Evolutionary conservation across 306 rosid species (phyloP).

Genomic region (Sechiopsis laciniata): DNA sequence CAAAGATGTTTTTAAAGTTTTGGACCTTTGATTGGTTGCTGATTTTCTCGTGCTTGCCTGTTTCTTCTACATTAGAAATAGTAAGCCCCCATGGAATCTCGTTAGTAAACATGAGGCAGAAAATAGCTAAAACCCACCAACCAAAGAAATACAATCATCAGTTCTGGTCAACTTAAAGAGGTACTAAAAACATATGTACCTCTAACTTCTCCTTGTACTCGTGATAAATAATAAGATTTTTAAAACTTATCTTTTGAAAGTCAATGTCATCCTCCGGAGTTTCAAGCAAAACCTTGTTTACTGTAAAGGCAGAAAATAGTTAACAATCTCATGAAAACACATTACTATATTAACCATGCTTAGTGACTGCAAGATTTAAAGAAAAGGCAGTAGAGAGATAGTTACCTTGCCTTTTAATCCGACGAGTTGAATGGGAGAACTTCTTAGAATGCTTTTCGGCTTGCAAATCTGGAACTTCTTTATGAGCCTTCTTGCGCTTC

Average conservation of each 20-base stretch:
- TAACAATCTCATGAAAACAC: conserved; percentile 21
- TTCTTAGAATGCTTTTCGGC: conserved; percentile 46
- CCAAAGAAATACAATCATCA: not conserved
- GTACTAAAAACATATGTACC: conserved; percentile 36
- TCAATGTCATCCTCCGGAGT: conserved; percentile 72
- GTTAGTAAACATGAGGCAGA: conserved; percentile 7
- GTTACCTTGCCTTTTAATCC: conserved; percentile 61
- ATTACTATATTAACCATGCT: not conserved
- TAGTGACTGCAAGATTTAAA: not conserved
- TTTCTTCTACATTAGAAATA: conserved; percentile 44
- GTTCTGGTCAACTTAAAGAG: conserved; percentile 11
- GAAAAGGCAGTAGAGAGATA: conserved; percentile 6
- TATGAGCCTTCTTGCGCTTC: conserved; percentile 40
- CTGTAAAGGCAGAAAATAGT: conserved; percentile 37
- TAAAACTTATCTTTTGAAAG: conserved; percentile 41
- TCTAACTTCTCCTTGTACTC: conserved; percentile 60
- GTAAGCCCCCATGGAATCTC: not conserved
- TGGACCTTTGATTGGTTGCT: conserved; percentile 50
- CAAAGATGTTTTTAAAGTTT: not conserved
- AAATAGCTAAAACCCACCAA: not conserved
- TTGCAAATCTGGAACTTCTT: conserved; percentile 36
- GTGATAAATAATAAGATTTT: conserved; percentile 61
- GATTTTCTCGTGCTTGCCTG: conserved; percentile 45
- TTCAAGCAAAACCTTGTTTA: conserved; percentile 69
- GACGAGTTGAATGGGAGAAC: conserved; percentile 69